A percentile compares a stretch with the other conserved stretches of the same genome.
Conservation (phyloP, 2,329 filamentous ascomycete species). For the Simplicillium aogashimaense region DNA sequence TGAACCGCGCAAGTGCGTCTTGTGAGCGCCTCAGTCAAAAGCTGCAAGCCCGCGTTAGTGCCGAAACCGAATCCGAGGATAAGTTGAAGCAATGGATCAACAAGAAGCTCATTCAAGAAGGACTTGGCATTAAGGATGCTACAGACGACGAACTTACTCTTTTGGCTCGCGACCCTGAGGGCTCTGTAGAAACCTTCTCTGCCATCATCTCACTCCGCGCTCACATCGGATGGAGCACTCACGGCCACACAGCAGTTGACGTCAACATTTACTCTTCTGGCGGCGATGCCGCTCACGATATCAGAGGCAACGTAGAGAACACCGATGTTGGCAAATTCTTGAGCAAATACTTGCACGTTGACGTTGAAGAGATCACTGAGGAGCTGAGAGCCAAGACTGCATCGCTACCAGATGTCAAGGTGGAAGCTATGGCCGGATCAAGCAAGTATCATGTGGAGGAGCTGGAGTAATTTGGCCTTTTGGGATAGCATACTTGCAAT, state of each 20-base stretch:
- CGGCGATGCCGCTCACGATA: conserved; percentile 50
- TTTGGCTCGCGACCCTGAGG: conserved; percentile 49
- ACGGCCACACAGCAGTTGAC: conserved; percentile 87
- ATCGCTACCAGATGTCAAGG: too few relatives aligned
- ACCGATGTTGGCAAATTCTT: conserved; percentile 84
- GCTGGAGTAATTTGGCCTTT: background rate
- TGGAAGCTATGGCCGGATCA: too few relatives aligned
- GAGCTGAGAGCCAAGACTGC: conserved; percentile 52
- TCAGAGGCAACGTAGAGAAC: conserved; percentile 88
- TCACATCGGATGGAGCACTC: conserved; percentile 87
- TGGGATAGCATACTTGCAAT: too few relatives aligned
- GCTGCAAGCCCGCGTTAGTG: conserved; percentile 49
- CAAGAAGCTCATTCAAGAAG: conserved; percentile 53
- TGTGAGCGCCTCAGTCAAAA: conserved; percentile 59
- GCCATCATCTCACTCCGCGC: conserved; percentile 81
- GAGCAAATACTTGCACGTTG: conserved; percentile 65
- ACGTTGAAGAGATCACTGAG: conserved; percentile 68
- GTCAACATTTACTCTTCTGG: conserved; percentile 90
- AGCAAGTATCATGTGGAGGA: background rate
- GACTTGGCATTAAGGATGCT: conserved; percentile 69
- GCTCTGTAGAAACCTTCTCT: conserved; percentile 53
- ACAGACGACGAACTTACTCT: conserved; percentile 58
- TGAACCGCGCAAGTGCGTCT: conserved; percentile 68
- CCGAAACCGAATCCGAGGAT: conserved; percentile 19
- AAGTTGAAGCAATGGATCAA: conserved; percentile 56